These are phyloP conservation scores for Phytophthora aleatoria DNA, from an alignment of 352 stramenopile species.

Conservation along the genomic window DNA sequence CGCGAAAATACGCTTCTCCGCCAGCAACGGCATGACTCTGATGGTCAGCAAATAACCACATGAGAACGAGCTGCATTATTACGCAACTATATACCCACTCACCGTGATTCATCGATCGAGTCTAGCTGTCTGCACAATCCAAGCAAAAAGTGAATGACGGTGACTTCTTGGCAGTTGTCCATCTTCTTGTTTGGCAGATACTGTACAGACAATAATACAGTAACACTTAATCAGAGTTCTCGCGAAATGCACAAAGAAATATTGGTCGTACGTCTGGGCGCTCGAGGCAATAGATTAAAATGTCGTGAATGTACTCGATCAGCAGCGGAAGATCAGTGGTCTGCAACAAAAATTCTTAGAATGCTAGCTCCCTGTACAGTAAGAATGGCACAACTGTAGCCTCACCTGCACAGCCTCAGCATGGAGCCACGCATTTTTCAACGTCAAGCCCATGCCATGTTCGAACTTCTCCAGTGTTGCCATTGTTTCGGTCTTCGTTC, in stretches of 20 bases:
- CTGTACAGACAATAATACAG: conserved; percentile 27
- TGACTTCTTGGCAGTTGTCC: conserved; percentile 83
- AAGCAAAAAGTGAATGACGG: conserved; percentile 88
- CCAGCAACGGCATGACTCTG: conserved; percentile 87
- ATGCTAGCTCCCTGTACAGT: conserved; percentile 1
- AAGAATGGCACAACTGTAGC: neutral
- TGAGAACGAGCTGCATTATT: neutral
- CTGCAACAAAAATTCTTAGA: conserved; percentile 25
- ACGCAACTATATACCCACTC: neutral
- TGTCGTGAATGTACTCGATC: conserved; percentile 87
- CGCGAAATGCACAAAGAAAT: no score
- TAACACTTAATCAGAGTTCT: no score
- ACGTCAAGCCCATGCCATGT: conserved; percentile 84
- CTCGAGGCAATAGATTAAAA: conserved; percentile 82
- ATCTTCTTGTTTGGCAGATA: conserved; percentile 78
- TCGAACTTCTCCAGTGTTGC: conserved; percentile 86
- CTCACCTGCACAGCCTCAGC: conserved; percentile 84
- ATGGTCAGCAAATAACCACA: neutral
- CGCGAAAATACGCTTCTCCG: conserved; percentile 80
- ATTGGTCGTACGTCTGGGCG: conserved; percentile 47
- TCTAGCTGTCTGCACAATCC: conserved; percentile 86
- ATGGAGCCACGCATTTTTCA: conserved; percentile 92
- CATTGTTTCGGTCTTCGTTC: conserved; percentile 61
- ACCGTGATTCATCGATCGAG: conserved; percentile 83
- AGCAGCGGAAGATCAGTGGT: conserved; percentile 91